Evolutionary conservation across 768 basidiomycete genomes (phyloP).

Genomic region (Rhodotorula diobovata): DNA sequence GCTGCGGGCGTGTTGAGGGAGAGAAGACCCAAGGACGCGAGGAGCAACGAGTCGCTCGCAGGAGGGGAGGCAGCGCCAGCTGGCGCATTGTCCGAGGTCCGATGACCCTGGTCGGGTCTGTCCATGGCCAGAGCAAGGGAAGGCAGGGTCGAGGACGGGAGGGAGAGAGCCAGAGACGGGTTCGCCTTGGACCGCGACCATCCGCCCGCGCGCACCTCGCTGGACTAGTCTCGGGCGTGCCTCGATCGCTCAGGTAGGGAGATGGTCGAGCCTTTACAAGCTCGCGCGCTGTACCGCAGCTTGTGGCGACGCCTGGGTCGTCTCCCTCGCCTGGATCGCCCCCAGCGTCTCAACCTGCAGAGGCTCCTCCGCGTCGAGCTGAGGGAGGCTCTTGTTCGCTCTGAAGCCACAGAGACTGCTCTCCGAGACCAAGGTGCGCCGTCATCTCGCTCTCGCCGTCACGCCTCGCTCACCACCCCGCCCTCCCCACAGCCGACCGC

Average conservation of each 20-base stretch:
- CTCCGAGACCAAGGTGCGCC: not conserved
- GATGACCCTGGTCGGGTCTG: too few relatives aligned
- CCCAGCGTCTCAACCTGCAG: not conserved
- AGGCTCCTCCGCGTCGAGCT: not conserved
- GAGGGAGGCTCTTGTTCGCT: not conserved
- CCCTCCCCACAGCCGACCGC: not conserved
- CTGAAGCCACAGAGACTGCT: fast-evolving
- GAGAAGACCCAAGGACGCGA: not conserved
- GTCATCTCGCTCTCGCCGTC: too few relatives aligned
- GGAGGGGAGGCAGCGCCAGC: not conserved
- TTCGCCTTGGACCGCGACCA: too few relatives aligned
- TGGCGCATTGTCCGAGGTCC: not conserved
- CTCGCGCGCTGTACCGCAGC: slow-evolving; percentile 2
- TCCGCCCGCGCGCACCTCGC: not conserved
- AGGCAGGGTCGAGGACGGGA: too few relatives aligned
- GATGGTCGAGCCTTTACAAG: not conserved
- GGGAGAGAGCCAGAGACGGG: too few relatives aligned
- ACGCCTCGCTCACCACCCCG: not conserved
- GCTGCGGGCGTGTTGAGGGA: not conserved
- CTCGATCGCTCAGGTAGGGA: not conserved
- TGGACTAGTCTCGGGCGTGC: too few relatives aligned
- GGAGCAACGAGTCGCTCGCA: not conserved
- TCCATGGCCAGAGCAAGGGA: too few relatives aligned
- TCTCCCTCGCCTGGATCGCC: not conserved
- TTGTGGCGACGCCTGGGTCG: not conserved